Base-by-base conservation (phyloP, 2,329 filamentous ascomycete species). In the Trichoderma semiorbis region DNA sequence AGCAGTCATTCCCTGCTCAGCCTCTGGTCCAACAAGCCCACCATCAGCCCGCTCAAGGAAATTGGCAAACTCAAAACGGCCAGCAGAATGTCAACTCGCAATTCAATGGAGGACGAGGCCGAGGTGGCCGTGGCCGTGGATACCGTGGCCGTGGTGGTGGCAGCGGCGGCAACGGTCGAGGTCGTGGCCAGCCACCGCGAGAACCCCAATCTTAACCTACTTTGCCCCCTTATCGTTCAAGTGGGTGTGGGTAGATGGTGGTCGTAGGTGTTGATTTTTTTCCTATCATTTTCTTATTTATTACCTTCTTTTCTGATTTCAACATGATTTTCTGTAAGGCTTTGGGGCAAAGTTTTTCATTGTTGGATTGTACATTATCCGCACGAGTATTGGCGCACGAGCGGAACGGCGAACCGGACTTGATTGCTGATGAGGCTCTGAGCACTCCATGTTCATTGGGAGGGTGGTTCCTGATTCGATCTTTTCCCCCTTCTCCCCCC, bases 281-380 rank as follows among this genome's bases (percentile, higher is more conserved):
- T 28, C 39, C 39, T 43, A 43, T 43, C 16, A 53, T 58, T 67
- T 67, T 28, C 24, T 28, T 67, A 28, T 43, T 58, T 67, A 43
- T 58, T 67, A 58, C 64, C 50, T 67, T 67, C 61, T 57, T 53
- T 53, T 73, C 72, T 73, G 75, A 57, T 73, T 72, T 74, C 71
- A 75, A 78, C 76, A 78, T 78, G 77, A 74, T 74, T 71, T 78
- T 77, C 76, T 77, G 75, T 77, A 77, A 74, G 74, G 73, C 47
- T 73, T 57, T 74, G 74, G 75, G 75, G 74, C 75, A 76, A 74
- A 72, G 47, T 53, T 16, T 78, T 79, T 79, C 70, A 75, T 68
- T 79, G 78, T 82, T 82, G 80, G 80, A 82, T 82, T 83, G 81
- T 83, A 83, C 78, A 82, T 79, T 82, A 82, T 80, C 81, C 80